Conservation (phyloP, 805 yeast genomes). For the Yarrowia porcina region DNA sequence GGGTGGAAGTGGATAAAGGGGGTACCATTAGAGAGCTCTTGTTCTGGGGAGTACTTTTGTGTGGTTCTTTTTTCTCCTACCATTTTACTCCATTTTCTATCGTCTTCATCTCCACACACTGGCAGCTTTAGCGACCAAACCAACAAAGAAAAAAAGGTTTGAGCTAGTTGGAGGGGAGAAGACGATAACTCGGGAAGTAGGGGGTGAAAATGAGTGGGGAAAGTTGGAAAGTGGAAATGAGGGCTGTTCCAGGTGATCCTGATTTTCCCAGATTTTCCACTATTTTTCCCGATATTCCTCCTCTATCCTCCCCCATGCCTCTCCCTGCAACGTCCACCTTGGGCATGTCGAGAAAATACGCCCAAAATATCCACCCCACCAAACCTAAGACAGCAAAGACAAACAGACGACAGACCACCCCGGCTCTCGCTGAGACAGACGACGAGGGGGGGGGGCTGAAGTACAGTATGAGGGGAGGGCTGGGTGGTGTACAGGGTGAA, state of each 20-base stretch:
- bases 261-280: too few species aligned
- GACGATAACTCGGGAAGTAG: too few species aligned
- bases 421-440: neutral
- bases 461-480: too few species aligned
- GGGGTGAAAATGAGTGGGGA: too few species aligned
- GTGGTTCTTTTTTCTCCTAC: neutral
- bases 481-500: too few species aligned
- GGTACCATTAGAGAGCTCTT: too few species aligned
- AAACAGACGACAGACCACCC: neutral
- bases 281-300: neutral
- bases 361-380: conserved; percentile 21
- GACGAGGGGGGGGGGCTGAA: too few species aligned
- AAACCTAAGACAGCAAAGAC: neutral
- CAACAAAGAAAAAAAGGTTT: neutral
- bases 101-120: too few species aligned
- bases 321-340: neutral
- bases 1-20: neutral
- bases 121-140: neutral
- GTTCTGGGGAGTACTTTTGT: too few species aligned
- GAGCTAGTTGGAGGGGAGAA: neutral
- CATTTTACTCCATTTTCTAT: neutral
- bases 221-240: too few species aligned
- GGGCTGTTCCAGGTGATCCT: too few species aligned
- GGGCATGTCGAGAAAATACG: conserved; percentile 15
- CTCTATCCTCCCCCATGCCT: neutral